phyloP scores from a whole-genome alignment of 2,329 filamentous ascomycete genomes.

The Colletotrichum liriopes region DNA sequence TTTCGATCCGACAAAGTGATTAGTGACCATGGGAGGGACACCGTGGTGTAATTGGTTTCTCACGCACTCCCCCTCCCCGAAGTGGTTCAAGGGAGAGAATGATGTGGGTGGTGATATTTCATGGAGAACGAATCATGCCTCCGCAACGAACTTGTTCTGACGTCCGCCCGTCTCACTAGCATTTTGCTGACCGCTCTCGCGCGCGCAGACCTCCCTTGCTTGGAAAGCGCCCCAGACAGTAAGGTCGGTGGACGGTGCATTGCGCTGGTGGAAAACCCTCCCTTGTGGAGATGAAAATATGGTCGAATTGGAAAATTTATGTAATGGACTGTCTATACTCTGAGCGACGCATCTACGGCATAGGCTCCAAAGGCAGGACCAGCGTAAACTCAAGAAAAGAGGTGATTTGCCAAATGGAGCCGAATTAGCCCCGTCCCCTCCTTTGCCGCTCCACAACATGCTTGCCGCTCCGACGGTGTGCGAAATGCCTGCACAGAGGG shows the following conservation, averaged over 20 bases:
- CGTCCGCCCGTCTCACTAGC: not conserved
- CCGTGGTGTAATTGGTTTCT: not conserved
- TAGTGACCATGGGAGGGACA: not conserved
- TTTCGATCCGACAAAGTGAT: slow-evolving; percentile 2
- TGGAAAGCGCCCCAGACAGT: not conserved
- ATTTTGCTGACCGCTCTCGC: not conserved
- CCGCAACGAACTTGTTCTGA: not conserved
- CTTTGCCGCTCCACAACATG: not conserved
- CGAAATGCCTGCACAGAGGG: not conserved
- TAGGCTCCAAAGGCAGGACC: slow-evolving; percentile 3
- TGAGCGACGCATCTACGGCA: slow-evolving; percentile 23
- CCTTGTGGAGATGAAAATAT: not conserved
- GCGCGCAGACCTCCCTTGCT: not conserved
- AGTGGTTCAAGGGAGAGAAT: not conserved
- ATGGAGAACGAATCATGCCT: not conserved
- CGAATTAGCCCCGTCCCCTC: slow-evolving; percentile 14
- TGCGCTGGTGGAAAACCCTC: not conserved
- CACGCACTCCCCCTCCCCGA: not conserved
- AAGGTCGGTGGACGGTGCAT: not conserved
- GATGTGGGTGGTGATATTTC: not conserved
- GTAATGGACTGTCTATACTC: slow-evolving; percentile 26
- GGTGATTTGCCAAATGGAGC: slow-evolving; percentile 32
- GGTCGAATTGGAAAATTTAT: not conserved
- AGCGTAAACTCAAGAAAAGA: slow-evolving; percentile 11
- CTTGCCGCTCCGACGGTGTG: not conserved